These are phyloP conservation scores for Nakazawaea holstii DNA, from an alignment of 805 yeast genomes.

Conservation along the genomic window DNA sequence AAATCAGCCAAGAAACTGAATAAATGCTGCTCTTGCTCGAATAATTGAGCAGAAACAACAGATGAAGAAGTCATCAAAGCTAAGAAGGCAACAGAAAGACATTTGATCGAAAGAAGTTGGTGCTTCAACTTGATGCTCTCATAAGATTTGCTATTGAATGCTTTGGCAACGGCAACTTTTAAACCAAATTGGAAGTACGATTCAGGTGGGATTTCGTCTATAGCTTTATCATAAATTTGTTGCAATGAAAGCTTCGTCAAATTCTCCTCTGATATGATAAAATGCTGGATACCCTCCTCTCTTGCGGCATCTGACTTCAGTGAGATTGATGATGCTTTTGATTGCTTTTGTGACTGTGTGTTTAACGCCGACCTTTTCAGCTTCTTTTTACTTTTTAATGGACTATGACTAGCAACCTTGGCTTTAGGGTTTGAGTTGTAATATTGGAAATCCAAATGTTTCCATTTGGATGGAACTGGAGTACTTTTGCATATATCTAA, in stretches of 20 bases:
- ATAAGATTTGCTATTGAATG: slow-evolving; percentile 54
- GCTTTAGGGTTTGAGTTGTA: slow-evolving; percentile 25
- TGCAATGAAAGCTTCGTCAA: slow-evolving; percentile 49
- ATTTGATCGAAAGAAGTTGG: slow-evolving; percentile 56
- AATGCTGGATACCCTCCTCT: slow-evolving; percentile 45
- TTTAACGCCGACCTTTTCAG: slow-evolving; percentile 14
- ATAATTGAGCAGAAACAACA: slow-evolving; percentile 56
- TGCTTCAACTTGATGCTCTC: slow-evolving; percentile 53
- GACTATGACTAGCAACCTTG: not conserved
- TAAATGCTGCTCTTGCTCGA: slow-evolving; percentile 68
- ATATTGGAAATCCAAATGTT: slow-evolving; percentile 46
- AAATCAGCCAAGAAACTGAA: slow-evolving; percentile 67
- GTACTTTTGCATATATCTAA: slow-evolving; percentile 25
- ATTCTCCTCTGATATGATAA: slow-evolving; percentile 48
- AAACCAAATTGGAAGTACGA: slow-evolving; percentile 59
- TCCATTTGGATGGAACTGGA: slow-evolving; percentile 50
- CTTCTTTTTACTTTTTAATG: slow-evolving; percentile 16
- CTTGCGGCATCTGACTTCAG: slow-evolving; percentile 3
- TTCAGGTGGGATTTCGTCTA: slow-evolving; percentile 53
- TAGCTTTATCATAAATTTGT: slow-evolving; percentile 60
- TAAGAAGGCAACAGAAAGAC: slow-evolving; percentile 61
- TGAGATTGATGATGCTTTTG: slow-evolving; percentile 4
- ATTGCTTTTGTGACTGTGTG: slow-evolving; percentile 11
- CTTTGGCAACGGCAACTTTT: slow-evolving; percentile 61
- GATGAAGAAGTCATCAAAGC: slow-evolving; percentile 52